A percentile compares a stretch with the other conserved stretches of the same genome.
Conservation (phyloP, 164 flowering plant species). For the Macadamia tetraphylla region DNA sequence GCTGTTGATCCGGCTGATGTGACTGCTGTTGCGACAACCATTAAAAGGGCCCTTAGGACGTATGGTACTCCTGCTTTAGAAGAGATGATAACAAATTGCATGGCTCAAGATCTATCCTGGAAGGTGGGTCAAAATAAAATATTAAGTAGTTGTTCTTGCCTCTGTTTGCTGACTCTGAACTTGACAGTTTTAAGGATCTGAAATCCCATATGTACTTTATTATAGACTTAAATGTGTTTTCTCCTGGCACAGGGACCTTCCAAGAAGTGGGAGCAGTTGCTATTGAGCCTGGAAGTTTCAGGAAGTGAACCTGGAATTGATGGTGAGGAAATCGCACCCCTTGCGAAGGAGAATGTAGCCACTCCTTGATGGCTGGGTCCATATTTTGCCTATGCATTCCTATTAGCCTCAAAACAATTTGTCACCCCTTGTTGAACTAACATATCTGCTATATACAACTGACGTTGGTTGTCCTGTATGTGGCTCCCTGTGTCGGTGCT, state of each 20-base stretch:
- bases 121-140: conserved; percentile 44
- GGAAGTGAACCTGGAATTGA: conserved; percentile 66
- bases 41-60: conserved; percentile 47
- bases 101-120: conserved; percentile 97
- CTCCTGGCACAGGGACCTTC: conserved; percentile 71
- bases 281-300: conserved; percentile 56
- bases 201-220: neutral
- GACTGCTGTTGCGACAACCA: conserved; percentile 44
- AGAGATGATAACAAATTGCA: conserved; percentile 77
- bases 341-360: conserved; percentile 85
- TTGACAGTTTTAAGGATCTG: too few species aligned
- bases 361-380: conserved; percentile 45
- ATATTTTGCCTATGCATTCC: neutral
- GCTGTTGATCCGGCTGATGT: conserved; percentile 73
- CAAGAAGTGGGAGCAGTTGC: conserved; percentile 62
- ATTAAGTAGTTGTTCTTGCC: too few species aligned
- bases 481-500: too few species aligned
- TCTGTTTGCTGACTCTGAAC: too few species aligned
- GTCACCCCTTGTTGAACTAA: neutral
- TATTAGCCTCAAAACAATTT: neutral
- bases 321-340: conserved; percentile 86
- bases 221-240: conserved; percentile 1
- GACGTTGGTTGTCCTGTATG: neutral
- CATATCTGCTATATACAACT: neutral
- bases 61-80: conserved; percentile 58